These are phyloP conservation scores for Fomitopsis betulina DNA, from an alignment of 1,284 basidiomycete species.

Conservation along the genomic window DNA sequence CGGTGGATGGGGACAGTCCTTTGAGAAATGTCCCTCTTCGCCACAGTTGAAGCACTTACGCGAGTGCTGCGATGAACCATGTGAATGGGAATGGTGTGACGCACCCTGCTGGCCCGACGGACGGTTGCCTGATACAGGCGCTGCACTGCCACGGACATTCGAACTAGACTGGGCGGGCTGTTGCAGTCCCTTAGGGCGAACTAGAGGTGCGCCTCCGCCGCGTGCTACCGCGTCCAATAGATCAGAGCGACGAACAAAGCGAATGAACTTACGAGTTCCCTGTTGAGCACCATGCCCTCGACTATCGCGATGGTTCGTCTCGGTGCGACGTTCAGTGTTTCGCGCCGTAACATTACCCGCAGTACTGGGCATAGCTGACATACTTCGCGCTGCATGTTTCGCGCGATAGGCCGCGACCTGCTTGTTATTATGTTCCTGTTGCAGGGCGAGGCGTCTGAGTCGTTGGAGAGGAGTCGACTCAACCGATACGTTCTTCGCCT, in stretches of 20 bases:
- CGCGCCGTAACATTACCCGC: no score
- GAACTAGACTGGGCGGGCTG: no score
- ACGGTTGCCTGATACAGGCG: no score
- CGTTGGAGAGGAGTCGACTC: neutral
- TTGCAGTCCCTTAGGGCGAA: no score
- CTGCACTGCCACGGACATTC: no score
- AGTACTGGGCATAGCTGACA: no score
- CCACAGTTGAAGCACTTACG: neutral
- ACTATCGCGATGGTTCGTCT: no score
- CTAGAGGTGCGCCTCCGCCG: no score
- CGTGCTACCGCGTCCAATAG: neutral
- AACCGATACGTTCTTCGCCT: neutral
- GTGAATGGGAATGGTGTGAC: no score
- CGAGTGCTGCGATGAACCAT: neutral
- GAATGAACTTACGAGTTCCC: neutral
- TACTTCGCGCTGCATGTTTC: neutral
- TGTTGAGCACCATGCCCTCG: no score
- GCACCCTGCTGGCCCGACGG: no score
- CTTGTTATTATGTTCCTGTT: neutral
- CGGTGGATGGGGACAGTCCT: neutral
- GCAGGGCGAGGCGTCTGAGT: neutral
- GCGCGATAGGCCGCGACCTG: neutral
- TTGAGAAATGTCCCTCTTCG: neutral
- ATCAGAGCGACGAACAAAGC: neutral
- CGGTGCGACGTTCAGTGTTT: no score